Base-by-base conservation (phyloP, 1,284 basidiomycete species). In the Phylloboletellus chloephorus region DNA sequence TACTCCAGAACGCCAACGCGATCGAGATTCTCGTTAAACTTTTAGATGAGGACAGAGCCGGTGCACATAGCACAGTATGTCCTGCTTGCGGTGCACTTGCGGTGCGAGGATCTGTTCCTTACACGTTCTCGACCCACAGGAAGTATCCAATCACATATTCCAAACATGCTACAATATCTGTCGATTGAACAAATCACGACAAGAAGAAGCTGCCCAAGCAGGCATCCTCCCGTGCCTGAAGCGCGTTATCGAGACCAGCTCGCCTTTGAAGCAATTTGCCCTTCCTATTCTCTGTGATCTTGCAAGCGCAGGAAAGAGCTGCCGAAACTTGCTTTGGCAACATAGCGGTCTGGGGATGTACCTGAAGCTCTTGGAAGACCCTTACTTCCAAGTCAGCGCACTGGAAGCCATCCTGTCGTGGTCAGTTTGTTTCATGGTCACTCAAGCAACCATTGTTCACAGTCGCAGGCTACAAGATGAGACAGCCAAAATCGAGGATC, bases 201-300 rank as follows among this genome's bases (percentile, higher is more conserved):
- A 98, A 64, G 95, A 98, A 66, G 95, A 98, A 64, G 93, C 95
- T 4, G 93, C 94, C 0, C 85, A 93, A 55, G 91, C 91, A 3
- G 95, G 93, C 10, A 89, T 96, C 47, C 85, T 98, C 20, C 91
- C 95, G 1, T 80, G 89, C 50, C 74, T 98, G 28, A 88, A 92
- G 61, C 79, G 82, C 3, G 84, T 97, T 34, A 89, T 94, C 44
- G 77, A 84, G 55, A 86, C 81, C 9, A 87, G 79, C 46, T 95
- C 92, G 12, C 94, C 91, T 0, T 73, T 98, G 51, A 94, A 92
- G 63, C 94, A 98, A 58, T 98, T 98, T 56, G 95, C 95, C 0
- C 70, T 98, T 35, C 95, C 95, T 0, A 94, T 98, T 50, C 72
- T 98, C 7, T 98, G 95, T 64, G 95, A 97, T 59, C 76, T 98